Evolutionary conservation across 495 filamentous ascomycete species (phyloP), one percentile per base, ranked within the genome.

Genomic region (Penicillium pancosmium): DNA sequence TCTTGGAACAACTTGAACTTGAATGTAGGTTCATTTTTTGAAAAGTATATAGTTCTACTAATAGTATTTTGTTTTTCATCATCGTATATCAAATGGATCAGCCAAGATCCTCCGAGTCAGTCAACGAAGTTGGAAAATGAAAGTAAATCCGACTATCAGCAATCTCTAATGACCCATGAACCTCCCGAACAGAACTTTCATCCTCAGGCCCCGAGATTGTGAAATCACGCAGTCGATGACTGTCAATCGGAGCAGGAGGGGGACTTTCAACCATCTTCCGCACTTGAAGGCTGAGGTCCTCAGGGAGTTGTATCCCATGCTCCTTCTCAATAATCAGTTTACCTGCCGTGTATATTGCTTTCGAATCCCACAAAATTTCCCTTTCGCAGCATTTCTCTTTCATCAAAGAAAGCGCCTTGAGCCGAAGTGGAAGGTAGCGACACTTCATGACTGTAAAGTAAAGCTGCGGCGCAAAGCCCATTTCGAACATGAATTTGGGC

Each of bases 391-490:
- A 40, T 16, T 16, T 46, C 15, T 40, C 21, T 12, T n/a, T 18
- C 11, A 56, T 50, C 46, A 56, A 19, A 2, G 34, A n/a, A 4
- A 56, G 40, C 2, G 55, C 55, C 16, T 40, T 50, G 5, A 56
- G 31, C 5, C 55, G 55, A 27, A 56, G 31, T 18, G 46, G 55
- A 19, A 56, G 55, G 10, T 41, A 36, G 12, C 46, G 46, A 31
- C 55, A 56, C n/a, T 56, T 56, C 44, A 33, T 27, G 16, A 43
- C 21, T 13, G 47, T 46, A 15, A 56, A 56, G 35, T 50, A 56
- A 10, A 56, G 46, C 13, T 50, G 34, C 13, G 46, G 44, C 7
- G 38, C 44, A 50, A 50, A 50, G 10, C 55, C 55, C 19, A 50
- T 50, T 16, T 56, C 55, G 8, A 56, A 41, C 55, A 50, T 56